Conservation (phyloP, 495 filamentous ascomycete species). For the Viridothelium virens region DNA sequence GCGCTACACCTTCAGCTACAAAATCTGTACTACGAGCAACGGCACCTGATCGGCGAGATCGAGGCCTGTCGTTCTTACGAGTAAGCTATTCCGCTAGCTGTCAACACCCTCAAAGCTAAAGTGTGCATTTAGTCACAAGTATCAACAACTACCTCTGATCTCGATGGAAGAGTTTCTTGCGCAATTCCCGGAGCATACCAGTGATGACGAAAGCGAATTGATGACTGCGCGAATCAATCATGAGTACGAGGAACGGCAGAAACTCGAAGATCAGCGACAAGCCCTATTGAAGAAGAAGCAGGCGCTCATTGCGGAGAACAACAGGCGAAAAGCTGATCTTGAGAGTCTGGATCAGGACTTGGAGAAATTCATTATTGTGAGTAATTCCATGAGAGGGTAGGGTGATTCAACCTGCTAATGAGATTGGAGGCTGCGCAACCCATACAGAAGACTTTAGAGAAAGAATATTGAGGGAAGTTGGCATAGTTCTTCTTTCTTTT, state of each 20-base stretch:
- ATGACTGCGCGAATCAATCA: slow-evolving; percentile 91
- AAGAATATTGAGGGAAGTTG: not conserved
- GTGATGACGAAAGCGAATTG: slow-evolving; percentile 63
- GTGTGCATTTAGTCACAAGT: slow-evolving; percentile 61
- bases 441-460: slow-evolving; percentile 3
- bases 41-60: slow-evolving; percentile 85
- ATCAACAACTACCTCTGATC: slow-evolving; percentile 75
- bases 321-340: slow-evolving; percentile 88
- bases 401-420: not conserved
- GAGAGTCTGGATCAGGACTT: slow-evolving; percentile 80
- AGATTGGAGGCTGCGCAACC: not conserved
- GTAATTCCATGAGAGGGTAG: not conserved
- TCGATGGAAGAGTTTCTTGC: slow-evolving; percentile 74
- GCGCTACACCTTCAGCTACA: slow-evolving; percentile 84
- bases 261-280: slow-evolving; percentile 78
- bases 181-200: slow-evolving; percentile 63
- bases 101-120: slow-evolving; percentile 8
- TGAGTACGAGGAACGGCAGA: slow-evolving; percentile 77
- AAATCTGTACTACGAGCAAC: slow-evolving; percentile 94
- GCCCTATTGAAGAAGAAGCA: slow-evolving; percentile 85
- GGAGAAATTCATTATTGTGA: slow-evolving; percentile 76
- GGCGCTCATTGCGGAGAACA: slow-evolving; percentile 84
- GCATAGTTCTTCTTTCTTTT: not conserved
- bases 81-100: slow-evolving; percentile 46
- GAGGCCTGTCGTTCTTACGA: slow-evolving; percentile 83